These are phyloP conservation scores for Aspergillus japonicus DNA, from an alignment of 2,329 filamentous ascomycete genomes.

Conservation along the genomic window DNA sequence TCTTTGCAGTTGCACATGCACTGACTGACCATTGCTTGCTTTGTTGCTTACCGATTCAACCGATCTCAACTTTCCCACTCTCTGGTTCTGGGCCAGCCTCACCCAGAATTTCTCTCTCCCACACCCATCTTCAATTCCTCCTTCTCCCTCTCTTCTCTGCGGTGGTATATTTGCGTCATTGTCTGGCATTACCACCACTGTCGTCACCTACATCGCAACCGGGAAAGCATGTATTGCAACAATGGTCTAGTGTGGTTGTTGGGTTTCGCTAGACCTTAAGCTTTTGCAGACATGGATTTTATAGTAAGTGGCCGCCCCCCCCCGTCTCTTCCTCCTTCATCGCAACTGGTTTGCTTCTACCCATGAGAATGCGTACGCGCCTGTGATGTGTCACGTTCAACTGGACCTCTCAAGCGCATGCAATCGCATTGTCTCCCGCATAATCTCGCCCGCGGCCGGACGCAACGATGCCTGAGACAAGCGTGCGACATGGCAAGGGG, in stretches of 20 bases:
- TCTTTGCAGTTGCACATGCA: slow-evolving; percentile 20
- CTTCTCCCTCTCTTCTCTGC: slow-evolving; percentile 10
- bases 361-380: background rate
- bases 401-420: background rate
- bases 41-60: background rate
- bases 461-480: background rate
- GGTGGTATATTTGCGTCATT: slow-evolving; percentile 16
- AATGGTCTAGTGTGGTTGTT: slow-evolving; percentile 32
- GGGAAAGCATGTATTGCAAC: slow-evolving; percentile 35
- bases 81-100: slow-evolving; percentile 3
- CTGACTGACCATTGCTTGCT: background rate
- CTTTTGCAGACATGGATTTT: slow-evolving; percentile 43
- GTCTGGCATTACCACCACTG: slow-evolving; percentile 13
- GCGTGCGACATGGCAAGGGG: slow-evolving; percentile 10
- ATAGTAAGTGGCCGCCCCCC: slow-evolving; percentile 37
- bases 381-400: background rate
- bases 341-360: background rate
- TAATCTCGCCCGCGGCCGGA: background rate
- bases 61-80: background rate
- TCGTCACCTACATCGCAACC: slow-evolving; percentile 7
- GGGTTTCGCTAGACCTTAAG: slow-evolving; percentile 27
- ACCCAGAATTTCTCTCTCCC: background rate
- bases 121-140: background rate
- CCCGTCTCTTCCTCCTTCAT: slow-evolving; percentile 4
- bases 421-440: background rate